These are phyloP conservation scores for Polygonum aviculare DNA, from an alignment of 148 eudicot species.

Conservation along the genomic window DNA sequence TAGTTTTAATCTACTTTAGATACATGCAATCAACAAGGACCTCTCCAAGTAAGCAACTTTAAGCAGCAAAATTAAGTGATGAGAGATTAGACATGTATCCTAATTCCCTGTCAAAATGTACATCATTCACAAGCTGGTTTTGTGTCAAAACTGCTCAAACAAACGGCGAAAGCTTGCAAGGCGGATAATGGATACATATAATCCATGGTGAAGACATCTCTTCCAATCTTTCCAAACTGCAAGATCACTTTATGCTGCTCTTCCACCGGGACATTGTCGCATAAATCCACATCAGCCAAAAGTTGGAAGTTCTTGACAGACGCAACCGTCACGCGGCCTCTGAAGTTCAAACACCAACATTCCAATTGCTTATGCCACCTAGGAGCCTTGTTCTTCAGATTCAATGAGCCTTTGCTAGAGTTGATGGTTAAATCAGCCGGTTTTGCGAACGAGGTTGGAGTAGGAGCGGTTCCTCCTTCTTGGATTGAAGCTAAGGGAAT, in stretches of 20 bases:
- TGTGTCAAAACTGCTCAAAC: slow-evolving; percentile 51
- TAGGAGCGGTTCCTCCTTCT: slow-evolving; percentile 40
- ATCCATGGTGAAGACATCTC: slow-evolving; percentile 54
- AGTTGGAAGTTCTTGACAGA: slow-evolving; percentile 58
- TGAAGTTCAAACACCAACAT: slow-evolving; percentile 56
- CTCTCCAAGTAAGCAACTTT: neutral
- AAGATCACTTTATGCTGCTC: slow-evolving; percentile 42
- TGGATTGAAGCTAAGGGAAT: slow-evolving; percentile 32
- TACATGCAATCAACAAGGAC: neutral
- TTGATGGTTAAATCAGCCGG: neutral
- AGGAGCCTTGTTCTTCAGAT: slow-evolving; percentile 39
- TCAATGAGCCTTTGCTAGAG: slow-evolving; percentile 18
- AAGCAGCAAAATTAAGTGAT: neutral
- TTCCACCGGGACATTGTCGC: slow-evolving; percentile 18
- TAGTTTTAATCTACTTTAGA: neutral
- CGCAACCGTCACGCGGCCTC: slow-evolving; percentile 56
- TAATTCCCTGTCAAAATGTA: neutral
- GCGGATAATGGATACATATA: slow-evolving; percentile 43
- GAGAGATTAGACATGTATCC: neutral
- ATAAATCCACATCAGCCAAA: slow-evolving; percentile 28
- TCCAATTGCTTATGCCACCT: slow-evolving; percentile 55
- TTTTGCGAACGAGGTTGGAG: slow-evolving; percentile 19
- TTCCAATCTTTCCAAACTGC: slow-evolving; percentile 55
- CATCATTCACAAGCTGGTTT: slow-evolving; percentile 48
- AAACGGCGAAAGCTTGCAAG: slow-evolving; percentile 48